Conservation (phyloP, 345 rosid species). For the Salix viminalis region DNA sequence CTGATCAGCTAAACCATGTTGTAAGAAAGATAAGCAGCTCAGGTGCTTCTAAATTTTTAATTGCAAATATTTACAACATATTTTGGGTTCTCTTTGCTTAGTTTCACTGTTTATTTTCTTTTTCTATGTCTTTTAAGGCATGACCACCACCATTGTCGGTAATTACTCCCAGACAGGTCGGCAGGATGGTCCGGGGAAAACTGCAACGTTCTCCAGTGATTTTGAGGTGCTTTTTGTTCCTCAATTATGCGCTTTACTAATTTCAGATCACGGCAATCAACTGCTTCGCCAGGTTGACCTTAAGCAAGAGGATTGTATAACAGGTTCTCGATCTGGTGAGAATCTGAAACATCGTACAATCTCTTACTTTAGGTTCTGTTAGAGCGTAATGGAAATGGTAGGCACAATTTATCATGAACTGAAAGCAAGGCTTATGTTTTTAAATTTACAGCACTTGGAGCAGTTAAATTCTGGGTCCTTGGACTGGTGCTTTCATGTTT, state of each 20-base stretch:
- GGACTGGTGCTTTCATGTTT: constrained; percentile 39
- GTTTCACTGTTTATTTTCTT: background rate
- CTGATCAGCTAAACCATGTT: constrained; percentile 47
- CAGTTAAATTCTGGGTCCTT: constrained; percentile 32
- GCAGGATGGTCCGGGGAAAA: constrained; percentile 69
- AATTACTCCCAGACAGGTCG: constrained; percentile 32
- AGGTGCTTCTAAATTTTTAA: constrained; percentile 27
- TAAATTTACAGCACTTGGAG: constrained; percentile 29
- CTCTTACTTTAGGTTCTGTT: background rate
- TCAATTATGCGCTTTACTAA: constrained; percentile 48
- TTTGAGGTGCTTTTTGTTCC: constrained; percentile 53
- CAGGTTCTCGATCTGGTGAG: constrained; percentile 43
- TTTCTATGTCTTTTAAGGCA: constrained; percentile 30
- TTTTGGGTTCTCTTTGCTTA: background rate
- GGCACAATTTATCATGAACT: background rate
- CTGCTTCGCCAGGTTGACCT: constrained; percentile 54
- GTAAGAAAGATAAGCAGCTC: constrained; percentile 59
- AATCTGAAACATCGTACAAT: background rate
- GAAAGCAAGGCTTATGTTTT: background rate
- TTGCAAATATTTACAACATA: background rate
- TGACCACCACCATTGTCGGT: constrained; percentile 59
- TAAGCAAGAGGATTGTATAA: constrained; percentile 57
- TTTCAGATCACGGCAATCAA: constrained; percentile 59
- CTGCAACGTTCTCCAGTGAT: constrained; percentile 62
- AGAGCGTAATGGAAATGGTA: background rate